Evolutionary conservation across 331 rosid genomes (phyloP), one percentile per base, ranked within the genome.

Genomic region (Phaseolus coccineus): DNA sequence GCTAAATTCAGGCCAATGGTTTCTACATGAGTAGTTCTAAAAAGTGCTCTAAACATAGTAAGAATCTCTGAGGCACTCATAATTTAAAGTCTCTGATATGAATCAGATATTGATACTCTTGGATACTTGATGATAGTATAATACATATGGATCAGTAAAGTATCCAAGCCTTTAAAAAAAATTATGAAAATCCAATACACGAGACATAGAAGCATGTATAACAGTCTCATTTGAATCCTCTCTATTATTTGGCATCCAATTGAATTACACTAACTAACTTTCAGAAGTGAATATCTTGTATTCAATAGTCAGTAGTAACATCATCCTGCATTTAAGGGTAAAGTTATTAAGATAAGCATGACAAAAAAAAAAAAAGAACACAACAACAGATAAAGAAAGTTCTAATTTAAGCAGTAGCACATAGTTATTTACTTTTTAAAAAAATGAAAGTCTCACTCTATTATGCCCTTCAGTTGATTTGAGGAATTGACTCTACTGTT

Each of bases 1-100:
- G 39, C 15, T 46, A 58, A 47, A 22, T 74, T 57, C 66, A 61
- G 53, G 24, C 12, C 39, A 62, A 48, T 39, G 46, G n/a, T 75
- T 69, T 70, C 39, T 44, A 68, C 27, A 44, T 44, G 59, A 80
- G 24, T 61, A 27, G 73, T 46, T 64, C 24, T 7, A 69, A 19
- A 15, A n/a, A 46, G 31, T 62, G 50, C 55, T 28, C 47, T 9
- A 19, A 19, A 19, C 53, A 39, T 24, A 47, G 64, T 56, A 24
- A 44, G 16, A 31, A 62, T 59, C n/a, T 27, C 30, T 27, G 33
- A 27, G 28, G 39, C 19, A 12, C 39, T 14, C 9, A 27, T 59
- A 27, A 39, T 59, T 55, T 27, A 9, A 25, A 1, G 3, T 56
- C 25, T 56, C 33, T 28, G 2, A 52, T 52, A 52, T 2, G 30